Base-by-base conservation (phyloP, 2,329 filamentous ascomycete genomes). In the Clonostachys solani region DNA sequence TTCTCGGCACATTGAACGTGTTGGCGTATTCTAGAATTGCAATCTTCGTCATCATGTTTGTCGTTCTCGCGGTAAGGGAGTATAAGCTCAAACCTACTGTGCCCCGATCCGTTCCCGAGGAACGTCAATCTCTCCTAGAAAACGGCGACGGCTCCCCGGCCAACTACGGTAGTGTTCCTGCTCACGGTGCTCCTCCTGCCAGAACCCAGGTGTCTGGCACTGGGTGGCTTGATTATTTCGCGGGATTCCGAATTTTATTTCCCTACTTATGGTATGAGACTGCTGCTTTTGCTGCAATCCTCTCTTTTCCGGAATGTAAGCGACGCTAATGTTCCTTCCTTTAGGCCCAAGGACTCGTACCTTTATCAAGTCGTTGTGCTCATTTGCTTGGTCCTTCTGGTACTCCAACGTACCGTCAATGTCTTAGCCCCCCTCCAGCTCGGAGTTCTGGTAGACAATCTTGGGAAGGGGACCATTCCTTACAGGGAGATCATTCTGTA, bases 181-280 rank as follows among this genome's bases (percentile, higher is more conserved):
- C 46, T 13, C 42, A 43, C 5, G 40, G 54, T 12, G 48, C 47
- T 6, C 54, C 58, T 35, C 47, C 50, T 4, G 52, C 54, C 35
- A 55, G 60, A 44, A 58, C 64, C 10, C 60, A 66, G 41, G 59
- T 63, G 29, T 60, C 64, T 3, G 61, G 62, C 2, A 65, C 60
- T 0, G 61, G 69, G 4, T 75, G 71, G 72, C 57, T 74, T 10
- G 70, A 73, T 50, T 75, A 75, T 49, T 61, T 74, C 50, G 62
- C 68, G 12, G 72, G 72, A 1, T 74, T 73, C 51, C 54, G 62
- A 13, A 62, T 71, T 10, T 58, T 75, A 6, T 73, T 74, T 33
- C 71, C 72, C 3, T 74, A 72, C 40, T 57, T 75, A 2, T 75
- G 72, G 71, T 67, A 55, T 16, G 54, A 47, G 16, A 18, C 5